Conservation (phyloP, 495 filamentous ascomycete genomes). For the Emericellopsis terricola region DNA sequence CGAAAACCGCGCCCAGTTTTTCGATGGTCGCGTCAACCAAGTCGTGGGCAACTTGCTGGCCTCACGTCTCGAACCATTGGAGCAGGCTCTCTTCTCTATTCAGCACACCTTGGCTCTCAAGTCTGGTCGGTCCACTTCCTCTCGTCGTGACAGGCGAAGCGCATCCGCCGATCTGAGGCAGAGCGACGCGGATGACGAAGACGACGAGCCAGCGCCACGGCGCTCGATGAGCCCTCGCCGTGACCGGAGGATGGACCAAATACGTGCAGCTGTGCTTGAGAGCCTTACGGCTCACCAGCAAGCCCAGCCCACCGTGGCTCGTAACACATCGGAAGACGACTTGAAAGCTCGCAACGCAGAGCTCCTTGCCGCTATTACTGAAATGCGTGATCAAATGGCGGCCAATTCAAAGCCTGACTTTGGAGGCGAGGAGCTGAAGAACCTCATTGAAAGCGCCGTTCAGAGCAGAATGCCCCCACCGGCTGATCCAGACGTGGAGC, state of each 20-base stretch:
- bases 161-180: conserved; percentile 46
- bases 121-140: conserved; percentile 22
- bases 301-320: conserved; percentile 7
- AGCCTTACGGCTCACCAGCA: conserved; percentile 45
- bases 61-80: conserved; percentile 56
- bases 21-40: conserved; percentile 73
- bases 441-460: conserved; percentile 40
- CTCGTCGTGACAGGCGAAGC: conserved; percentile 31
- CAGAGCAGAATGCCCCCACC: conserved; percentile 26
- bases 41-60: conserved; percentile 66
- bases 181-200: conserved; percentile 91
- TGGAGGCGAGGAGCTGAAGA: conserved; percentile 36
- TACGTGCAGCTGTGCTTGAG: conserved; percentile 64
- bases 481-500: conserved; percentile 12
- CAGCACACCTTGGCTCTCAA: conserved; percentile 42
- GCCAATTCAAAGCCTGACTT: conserved; percentile 23
- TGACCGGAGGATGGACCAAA: conserved; percentile 67
- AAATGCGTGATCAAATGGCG: conserved; percentile 30
- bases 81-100: conserved; percentile 57
- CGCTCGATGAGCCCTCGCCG: conserved; percentile 47
- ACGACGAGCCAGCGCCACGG: conserved; percentile 48
- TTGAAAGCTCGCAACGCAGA: conserved; percentile 7
- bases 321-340: conserved; percentile 9
- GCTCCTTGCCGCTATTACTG: conserved; percentile 20
- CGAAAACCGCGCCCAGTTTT: conserved; percentile 54